Conservation (phyloP, 2,329 filamentous ascomycete genomes). For the Ascochyta clinopodiicola region DNA sequence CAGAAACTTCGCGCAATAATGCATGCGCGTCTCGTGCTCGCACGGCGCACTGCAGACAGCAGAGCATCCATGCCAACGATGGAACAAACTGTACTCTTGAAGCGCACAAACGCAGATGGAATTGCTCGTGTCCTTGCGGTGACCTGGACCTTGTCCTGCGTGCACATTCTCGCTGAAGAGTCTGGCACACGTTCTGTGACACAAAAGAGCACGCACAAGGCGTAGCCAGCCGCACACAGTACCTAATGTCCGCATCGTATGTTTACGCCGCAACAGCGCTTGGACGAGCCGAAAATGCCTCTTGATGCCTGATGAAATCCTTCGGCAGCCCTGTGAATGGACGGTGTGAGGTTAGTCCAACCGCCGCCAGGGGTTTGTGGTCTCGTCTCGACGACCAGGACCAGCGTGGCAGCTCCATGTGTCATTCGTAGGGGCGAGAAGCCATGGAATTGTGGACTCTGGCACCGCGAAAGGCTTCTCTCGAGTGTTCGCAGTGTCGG, state of each 20-base stretch:
- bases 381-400: slow-evolving; percentile 14
- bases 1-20: slow-evolving; percentile 17
- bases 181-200: slow-evolving; percentile 3
- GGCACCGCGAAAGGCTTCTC: slow-evolving; percentile 1
- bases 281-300: slow-evolving; percentile 17
- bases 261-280: slow-evolving; percentile 14
- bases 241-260: slow-evolving; percentile 12
- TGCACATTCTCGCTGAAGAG: slow-evolving; percentile 1
- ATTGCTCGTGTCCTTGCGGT: not conserved
- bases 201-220: slow-evolving; percentile 6
- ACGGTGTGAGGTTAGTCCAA: slow-evolving; percentile 2
- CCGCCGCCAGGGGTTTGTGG: slow-evolving; percentile 17
- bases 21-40: slow-evolving; percentile 17
- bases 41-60: not conserved
- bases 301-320: slow-evolving; percentile 18
- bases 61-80: slow-evolving; percentile 3
- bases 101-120: not conserved
- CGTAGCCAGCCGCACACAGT: not conserved
- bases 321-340: slow-evolving; percentile 19
- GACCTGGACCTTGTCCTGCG: not conserved
- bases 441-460: slow-evolving; percentile 18
- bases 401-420: slow-evolving; percentile 13
- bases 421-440: slow-evolving; percentile 21
- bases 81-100: not conserved
- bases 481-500: not conserved